These are phyloP conservation scores for Lachnellula willkommii DNA, from an alignment of 2,329 filamentous ascomycete species.

Conservation along the genomic window DNA sequence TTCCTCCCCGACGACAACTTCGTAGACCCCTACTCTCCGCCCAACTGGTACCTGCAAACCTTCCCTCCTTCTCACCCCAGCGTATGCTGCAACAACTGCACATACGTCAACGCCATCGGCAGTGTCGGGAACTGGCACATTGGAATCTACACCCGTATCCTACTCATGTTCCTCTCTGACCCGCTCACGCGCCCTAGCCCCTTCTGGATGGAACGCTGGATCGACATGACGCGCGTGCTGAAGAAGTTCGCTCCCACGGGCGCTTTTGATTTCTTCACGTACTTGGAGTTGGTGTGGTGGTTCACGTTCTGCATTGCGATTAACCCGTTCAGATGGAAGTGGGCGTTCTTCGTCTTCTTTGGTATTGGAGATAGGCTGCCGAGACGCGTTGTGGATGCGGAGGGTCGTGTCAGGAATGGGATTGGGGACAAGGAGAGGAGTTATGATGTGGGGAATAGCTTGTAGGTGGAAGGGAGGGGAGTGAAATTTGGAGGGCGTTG, in stretches of 20 bases:
- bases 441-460: slow-evolving; percentile 25
- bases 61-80: slow-evolving; percentile 71
- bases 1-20: slow-evolving; percentile 74
- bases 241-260: slow-evolving; percentile 65
- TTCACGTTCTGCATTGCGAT: slow-evolving; percentile 72
- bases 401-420: slow-evolving; percentile 55
- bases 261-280: slow-evolving; percentile 87
- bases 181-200: slow-evolving; percentile 66
- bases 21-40: slow-evolving; percentile 65
- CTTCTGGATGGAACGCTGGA: slow-evolving; percentile 78
- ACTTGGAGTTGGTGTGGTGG: slow-evolving; percentile 80
- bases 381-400: slow-evolving; percentile 57
- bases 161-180: slow-evolving; percentile 81
- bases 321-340: slow-evolving; percentile 89
- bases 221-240: slow-evolving; percentile 71
- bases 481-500: background rate
- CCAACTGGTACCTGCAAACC: slow-evolving; percentile 84
- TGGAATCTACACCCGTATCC: slow-evolving; percentile 78
- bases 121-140: slow-evolving; percentile 86
- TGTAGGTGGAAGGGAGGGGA: slow-evolving; percentile 6
- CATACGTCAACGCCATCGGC: slow-evolving; percentile 74
- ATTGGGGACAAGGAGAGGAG: slow-evolving; percentile 36
- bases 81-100: slow-evolving; percentile 77
- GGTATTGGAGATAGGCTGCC: slow-evolving; percentile 66
- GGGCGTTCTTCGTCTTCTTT: slow-evolving; percentile 77